A percentile compares a stretch with the other conserved stretches of the same genome.
These are phyloP conservation scores for Aethionema arabicum DNA, from an alignment of 345 rosid species.

Conservation along the genomic window DNA sequence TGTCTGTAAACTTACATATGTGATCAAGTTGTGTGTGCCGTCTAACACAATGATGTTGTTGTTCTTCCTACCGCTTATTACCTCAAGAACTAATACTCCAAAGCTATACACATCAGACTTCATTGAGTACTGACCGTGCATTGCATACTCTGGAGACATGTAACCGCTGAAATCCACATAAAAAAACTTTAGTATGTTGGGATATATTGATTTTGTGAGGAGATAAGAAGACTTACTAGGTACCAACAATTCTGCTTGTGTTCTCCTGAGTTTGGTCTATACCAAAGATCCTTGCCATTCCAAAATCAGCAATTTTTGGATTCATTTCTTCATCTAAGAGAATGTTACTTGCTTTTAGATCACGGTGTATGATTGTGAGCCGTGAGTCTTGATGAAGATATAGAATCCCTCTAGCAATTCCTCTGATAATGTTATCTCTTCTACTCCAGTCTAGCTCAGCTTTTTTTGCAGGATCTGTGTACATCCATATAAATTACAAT, in stretches of 20 bases:
- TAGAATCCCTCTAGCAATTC: constrained; percentile 9
- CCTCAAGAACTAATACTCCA: constrained; percentile 28
- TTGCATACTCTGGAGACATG: constrained; percentile 35
- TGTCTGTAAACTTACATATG: constrained; percentile 28
- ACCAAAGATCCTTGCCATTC: constrained; percentile 47
- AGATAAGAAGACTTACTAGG: constrained; percentile 42
- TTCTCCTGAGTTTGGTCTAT: constrained; percentile 30
- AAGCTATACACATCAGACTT: constrained; percentile 30
- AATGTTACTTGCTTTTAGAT: no score
- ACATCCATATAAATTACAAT: neutral
- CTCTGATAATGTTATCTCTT: constrained; percentile 36
- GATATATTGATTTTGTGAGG: neutral
- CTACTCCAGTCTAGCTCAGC: constrained; percentile 41
- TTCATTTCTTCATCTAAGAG: no score
- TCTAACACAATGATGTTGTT: neutral
- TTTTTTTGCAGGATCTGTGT: constrained; percentile 34
- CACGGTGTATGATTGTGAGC: no score
- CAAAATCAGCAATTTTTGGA: constrained; percentile 11
- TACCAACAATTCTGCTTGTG: constrained; percentile 48
- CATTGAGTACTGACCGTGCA: no score
- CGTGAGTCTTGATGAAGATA: no score
- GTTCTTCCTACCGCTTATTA: constrained; percentile 21
- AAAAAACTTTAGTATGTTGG: neutral
- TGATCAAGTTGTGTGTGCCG: constrained; percentile 9
- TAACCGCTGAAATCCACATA: constrained; percentile 25